Base-by-base conservation (phyloP, 2,329 filamentous ascomycete genomes). In the Trichophyton equinum region DNA sequence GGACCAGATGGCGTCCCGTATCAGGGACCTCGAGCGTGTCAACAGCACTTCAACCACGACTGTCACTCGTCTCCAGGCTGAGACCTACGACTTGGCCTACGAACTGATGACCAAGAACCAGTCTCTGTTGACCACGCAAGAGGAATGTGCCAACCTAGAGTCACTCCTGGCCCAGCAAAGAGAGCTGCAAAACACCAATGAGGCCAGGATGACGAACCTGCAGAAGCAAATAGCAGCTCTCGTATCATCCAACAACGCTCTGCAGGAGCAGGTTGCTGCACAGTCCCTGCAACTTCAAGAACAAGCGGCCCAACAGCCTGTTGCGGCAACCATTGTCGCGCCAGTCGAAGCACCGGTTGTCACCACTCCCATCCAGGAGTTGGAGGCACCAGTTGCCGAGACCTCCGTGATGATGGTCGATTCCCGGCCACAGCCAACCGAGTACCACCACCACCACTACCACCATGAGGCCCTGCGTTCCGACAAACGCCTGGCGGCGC, bases 21-120 rank as follows among this genome's bases (percentile, higher is more conserved):
- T 59, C 53, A 36, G 42, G 40, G 42, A 63, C 56, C 62, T 63
- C 42, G 57, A 61, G 27, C 47, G 56, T 46, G 36, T 42, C 59
- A 63, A 36, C 22, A 33, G 27, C 20, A n/a, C 36, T 40, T 20
- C 47, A 8, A 51, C 57, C 27, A 51, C 59, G n/a, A 60, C 49
- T 47, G 59, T 36, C 33, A 15, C 30, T n/a, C 38, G 46, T 13
- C 60, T 61, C n/a, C 38, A 51, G 38, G 42, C 40, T 22, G 44
- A 57, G 47, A 27, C 30, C 30, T 53, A 58, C n/a, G 36, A 55
- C n/a, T 20, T 33, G 38, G 59, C 53, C 38, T 44, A n/a, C 6
- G 30, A 57, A 18, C 55, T 57, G 22, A 53, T 53, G 49, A 33
- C 49, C 49, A 53, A 53, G 27, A 22, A 53, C n/a, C 49, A 53